These are phyloP conservation scores for Populus hybrid DNA, from an alignment of 441 rosid species.

Conservation along the genomic window DNA sequence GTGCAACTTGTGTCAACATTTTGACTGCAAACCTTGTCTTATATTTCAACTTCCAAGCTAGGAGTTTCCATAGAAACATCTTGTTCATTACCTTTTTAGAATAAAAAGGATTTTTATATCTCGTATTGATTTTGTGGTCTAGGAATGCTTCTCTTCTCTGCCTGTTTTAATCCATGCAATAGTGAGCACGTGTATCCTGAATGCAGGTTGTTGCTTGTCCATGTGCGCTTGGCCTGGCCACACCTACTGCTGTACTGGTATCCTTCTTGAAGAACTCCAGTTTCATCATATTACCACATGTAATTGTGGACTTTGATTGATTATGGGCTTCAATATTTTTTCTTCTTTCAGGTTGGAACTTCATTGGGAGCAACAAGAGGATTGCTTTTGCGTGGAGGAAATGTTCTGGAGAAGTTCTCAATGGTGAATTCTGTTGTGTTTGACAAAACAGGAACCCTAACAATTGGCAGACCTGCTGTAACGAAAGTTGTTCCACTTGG, in stretches of 20 bases:
- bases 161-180: neutral
- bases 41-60: neutral
- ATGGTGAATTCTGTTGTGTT: constrained; percentile 73
- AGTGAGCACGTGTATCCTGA: constrained; percentile 24
- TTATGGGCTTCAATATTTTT: neutral
- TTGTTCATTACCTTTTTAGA: neutral
- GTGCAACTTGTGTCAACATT: neutral
- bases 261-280: constrained; percentile 14
- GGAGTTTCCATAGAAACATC: neutral
- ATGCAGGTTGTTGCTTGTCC: constrained; percentile 97
- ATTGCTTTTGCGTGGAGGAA: constrained; percentile 90
- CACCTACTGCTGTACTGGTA: constrained; percentile 98
- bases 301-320: constrained; percentile 14
- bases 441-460: constrained; percentile 95
- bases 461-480: constrained; percentile 87
- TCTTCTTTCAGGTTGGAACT: constrained; percentile 67
- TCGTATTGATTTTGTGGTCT: neutral
- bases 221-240: constrained; percentile 97
- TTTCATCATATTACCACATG: neutral
- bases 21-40: neutral
- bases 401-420: constrained; percentile 81
- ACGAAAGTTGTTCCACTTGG: constrained; percentile 57
- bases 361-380: constrained; percentile 96
- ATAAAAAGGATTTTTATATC: neutral
- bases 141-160: neutral